Evolutionary conservation across 1,139 yeast genomes (phyloP).

Genomic region (Taiozyma sp.): DNA sequence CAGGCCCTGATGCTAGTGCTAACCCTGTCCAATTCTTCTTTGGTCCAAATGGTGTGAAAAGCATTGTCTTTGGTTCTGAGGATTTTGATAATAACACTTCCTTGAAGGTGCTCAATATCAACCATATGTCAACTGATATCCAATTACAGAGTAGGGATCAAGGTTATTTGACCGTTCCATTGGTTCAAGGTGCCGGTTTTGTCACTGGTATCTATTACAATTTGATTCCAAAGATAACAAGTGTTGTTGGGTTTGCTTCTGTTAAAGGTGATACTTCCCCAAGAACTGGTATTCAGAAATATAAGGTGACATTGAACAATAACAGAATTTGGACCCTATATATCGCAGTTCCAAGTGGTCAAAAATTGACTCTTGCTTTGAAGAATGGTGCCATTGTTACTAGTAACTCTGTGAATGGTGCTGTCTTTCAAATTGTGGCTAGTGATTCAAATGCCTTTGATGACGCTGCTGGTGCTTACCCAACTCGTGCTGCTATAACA

Average conservation of each 20-base stretch:
- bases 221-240: slow-evolving; percentile 49
- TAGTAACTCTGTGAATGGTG: slow-evolving; percentile 30
- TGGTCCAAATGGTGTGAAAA: slow-evolving; percentile 30
- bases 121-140: slow-evolving; percentile 28
- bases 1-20: slow-evolving; percentile 46
- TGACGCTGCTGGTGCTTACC: slow-evolving; percentile 47
- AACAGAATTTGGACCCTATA: slow-evolving; percentile 45
- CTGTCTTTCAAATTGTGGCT: slow-evolving; percentile 33
- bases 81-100: slow-evolving; percentile 26
- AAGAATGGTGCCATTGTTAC: slow-evolving; percentile 50
- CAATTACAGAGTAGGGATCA: slow-evolving; percentile 19
- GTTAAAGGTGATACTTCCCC: slow-evolving; percentile 30
- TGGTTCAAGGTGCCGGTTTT: slow-evolving; percentile 71
- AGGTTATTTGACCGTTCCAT: slow-evolving; percentile 30
- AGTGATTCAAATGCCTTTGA: slow-evolving; percentile 46
- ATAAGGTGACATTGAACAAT: slow-evolving; percentile 34
- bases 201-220: slow-evolving; percentile 56
- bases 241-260: slow-evolving; percentile 62
- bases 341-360: slow-evolving; percentile 33
- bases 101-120: slow-evolving; percentile 25
- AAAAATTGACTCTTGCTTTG: slow-evolving; percentile 35
- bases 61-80: slow-evolving; percentile 30
- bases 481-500: slow-evolving; percentile 28
- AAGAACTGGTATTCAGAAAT: slow-evolving; percentile 35
- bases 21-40: slow-evolving; percentile 31